A percentile compares a stretch with the other conserved stretches of the same genome.
Conservation (phyloP, 139 green algal species). For the Micromonas commoda region DNA sequence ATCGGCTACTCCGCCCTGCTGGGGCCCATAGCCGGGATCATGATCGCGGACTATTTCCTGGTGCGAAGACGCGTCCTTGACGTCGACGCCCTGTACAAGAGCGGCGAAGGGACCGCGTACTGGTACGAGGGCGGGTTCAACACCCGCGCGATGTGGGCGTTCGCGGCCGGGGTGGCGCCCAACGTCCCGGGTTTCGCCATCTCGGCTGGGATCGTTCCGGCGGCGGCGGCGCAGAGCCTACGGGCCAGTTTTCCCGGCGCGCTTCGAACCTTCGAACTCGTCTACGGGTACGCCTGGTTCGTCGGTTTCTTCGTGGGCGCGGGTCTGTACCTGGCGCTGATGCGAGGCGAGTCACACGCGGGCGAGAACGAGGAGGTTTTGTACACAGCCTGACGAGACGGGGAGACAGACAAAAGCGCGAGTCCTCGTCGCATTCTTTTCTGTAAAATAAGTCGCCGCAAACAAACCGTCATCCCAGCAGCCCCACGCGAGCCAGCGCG, state of each 20-base stretch:
- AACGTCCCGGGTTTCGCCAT: conserved; percentile 58
- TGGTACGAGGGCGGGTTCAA: conserved; percentile 61
- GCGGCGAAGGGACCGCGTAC: conserved; percentile 36
- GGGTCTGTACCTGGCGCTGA: conserved; percentile 40
- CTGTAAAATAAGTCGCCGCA: no score
- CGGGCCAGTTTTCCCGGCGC: no score
- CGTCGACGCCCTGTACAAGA: conserved; percentile 54
- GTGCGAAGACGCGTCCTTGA: conserved; percentile 48
- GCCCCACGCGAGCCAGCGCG: not conserved
- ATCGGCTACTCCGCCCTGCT: conserved; percentile 63
- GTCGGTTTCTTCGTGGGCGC: conserved; percentile 51
- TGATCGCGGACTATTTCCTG: conserved; percentile 66
- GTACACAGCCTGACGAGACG: no score
- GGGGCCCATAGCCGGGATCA: conserved; percentile 48
- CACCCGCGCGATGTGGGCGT: conserved; percentile 34
- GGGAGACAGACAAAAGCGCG: no score
- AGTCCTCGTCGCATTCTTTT: no score
- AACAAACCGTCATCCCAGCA: not conserved
- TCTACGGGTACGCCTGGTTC: conserved; percentile 62
- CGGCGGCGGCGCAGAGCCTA: no score
- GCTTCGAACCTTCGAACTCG: no score
- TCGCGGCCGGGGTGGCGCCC: conserved; percentile 44
- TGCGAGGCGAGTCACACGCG: no score
- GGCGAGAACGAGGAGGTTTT: no score
- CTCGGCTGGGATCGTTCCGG: no score